phyloP scores from a whole-genome alignment of 2,329 filamentous ascomycete genomes.

The Fusarium musae region DNA sequence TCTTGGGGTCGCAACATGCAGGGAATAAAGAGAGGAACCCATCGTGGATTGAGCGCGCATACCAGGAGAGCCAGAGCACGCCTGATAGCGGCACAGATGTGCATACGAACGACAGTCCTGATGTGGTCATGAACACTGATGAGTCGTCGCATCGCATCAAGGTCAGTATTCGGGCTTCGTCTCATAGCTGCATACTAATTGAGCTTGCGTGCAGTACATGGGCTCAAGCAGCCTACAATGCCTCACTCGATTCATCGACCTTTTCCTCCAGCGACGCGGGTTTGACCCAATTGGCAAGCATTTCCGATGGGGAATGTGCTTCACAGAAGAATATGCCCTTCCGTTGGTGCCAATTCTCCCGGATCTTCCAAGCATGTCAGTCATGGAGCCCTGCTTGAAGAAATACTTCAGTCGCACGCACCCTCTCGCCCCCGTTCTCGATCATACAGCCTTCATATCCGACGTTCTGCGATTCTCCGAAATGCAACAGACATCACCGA shows the following conservation, averaged over 20 bases:
- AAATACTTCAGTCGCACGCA: conserved; percentile 38
- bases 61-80: conserved; percentile 24
- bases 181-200: neutral
- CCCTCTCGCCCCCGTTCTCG: conserved; percentile 31
- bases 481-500: conserved; percentile 19
- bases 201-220: conserved; percentile 32
- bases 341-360: conserved; percentile 27
- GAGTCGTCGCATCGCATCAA: conserved; percentile 40
- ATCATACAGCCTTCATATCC: conserved; percentile 27
- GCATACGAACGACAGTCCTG: conserved; percentile 33
- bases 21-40: conserved; percentile 23
- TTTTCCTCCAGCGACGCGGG: conserved; percentile 32
- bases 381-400: conserved; percentile 35
- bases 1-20: conserved; percentile 26
- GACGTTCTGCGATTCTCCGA: conserved; percentile 31
- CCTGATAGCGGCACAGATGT: conserved; percentile 22
- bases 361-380: conserved; percentile 23
- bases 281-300: conserved; percentile 30
- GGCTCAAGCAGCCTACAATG: conserved; percentile 38
- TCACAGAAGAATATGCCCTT: conserved; percentile 32
- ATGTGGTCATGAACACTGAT: conserved; percentile 37
- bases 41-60: conserved; percentile 38
- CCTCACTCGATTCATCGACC: conserved; percentile 29
- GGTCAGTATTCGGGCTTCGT: neutral
- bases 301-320: conserved; percentile 39